Evolutionary conservation across 2,329 filamentous ascomycete species (phyloP), one percentile per base, ranked within the genome.

Genomic region (Hirsutella minnesotensis): DNA sequence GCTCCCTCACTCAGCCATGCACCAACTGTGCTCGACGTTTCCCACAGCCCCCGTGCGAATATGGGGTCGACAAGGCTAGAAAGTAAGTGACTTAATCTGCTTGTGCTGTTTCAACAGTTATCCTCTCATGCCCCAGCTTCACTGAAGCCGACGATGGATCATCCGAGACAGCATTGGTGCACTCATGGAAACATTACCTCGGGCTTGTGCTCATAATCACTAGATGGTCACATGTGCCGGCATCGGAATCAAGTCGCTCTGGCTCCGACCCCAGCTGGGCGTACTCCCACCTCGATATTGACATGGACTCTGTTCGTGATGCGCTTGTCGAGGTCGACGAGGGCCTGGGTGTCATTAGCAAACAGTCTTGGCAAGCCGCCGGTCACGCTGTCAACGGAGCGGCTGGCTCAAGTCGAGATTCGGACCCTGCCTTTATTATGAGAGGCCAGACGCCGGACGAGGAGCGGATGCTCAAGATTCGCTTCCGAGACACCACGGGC

Each of bases 1-100:
- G 72, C 52, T 71, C 73, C 49, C 70, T 73, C 49, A 65, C 67
- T 21, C 69, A 71, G 24, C 72, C 72, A 13, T 75, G 72, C 56
- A 66, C 65, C 36, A 73, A 75, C 50, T 76, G 72, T 48, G 58
- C 64, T 20, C 66, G 72, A 31, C 63, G 72, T 24, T 75, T 71
- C 46, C 72, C 72, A 1, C 68, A 66, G 41, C 71, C 71, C 1
- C 50, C 58, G 7, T 76, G 72, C 53, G 64, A 72, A 48, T 76
- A 76, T 44, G 53, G 46, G 22, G 43, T 43, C 33, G 42, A 44
- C 21, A 51, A 54, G 30, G 35, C 44, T n/a, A 59, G 53, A 41
- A 53, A 48, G 54, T 54, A 46, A 13, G 41, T 24, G n/a, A n/a
- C n/a, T n/a, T n/a, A n/a, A n/a, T n/a, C n/a, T n/a, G n/a, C n/a